Conservation (phyloP, 129 eudicot species). For the Chrysanthemum seticuspe region DNA sequence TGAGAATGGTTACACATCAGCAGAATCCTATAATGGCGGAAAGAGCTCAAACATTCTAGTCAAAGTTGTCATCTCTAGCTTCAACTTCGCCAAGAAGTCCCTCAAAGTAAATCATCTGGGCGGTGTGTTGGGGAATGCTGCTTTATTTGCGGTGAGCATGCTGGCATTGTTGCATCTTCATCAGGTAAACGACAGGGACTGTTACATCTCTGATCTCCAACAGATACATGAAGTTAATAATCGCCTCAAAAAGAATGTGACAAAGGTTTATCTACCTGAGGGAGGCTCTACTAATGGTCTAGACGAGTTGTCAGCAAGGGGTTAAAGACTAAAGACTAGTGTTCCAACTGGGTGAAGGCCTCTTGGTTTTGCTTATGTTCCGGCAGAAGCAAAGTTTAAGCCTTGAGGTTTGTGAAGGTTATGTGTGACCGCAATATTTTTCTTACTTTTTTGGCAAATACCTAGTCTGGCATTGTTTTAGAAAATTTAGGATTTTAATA, state of each 20-base stretch:
- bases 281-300: constrained; percentile 49
- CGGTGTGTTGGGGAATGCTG: constrained; percentile 76
- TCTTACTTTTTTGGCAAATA: constrained; percentile 1
- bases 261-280: constrained; percentile 36
- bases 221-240: constrained; percentile 34
- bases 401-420: background rate
- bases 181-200: constrained; percentile 42
- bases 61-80: constrained; percentile 49
- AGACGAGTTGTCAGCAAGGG: constrained; percentile 81
- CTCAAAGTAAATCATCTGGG: constrained; percentile 54
- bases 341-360: background rate
- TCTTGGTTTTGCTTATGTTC: background rate
- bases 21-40: constrained; percentile 27
- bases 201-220: constrained; percentile 37
- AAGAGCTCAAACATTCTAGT: constrained; percentile 48
- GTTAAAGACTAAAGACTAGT: constrained; percentile 26
- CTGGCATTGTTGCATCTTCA: constrained; percentile 73
- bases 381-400: background rate
- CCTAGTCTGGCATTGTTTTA: constrained; percentile 9
- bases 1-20: constrained; percentile 41
- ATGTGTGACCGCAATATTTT: background rate
- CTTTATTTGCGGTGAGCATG: constrained; percentile 85
- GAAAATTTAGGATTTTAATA: constrained; percentile 10
- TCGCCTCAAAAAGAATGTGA: constrained; percentile 30
- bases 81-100: constrained; percentile 49